Evolutionary conservation across 805 yeast genomes (phyloP).

Genomic region (Teunomyces tritomae): DNA sequence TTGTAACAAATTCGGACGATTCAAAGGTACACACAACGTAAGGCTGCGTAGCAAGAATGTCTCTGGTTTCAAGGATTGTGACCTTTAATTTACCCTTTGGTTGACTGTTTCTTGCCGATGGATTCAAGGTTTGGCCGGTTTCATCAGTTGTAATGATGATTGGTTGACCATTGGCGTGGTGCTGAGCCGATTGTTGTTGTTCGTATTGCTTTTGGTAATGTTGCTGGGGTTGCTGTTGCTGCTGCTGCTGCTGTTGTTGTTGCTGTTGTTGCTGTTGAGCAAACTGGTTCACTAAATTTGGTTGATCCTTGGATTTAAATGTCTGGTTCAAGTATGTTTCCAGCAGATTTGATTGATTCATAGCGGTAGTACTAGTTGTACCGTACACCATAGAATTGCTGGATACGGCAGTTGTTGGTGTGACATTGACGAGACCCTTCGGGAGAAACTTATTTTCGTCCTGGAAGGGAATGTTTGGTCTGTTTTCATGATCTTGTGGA

Average conservation of each 20-base stretch:
- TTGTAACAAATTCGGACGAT: slow-evolving; percentile 84
- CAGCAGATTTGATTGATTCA: slow-evolving; percentile 11
- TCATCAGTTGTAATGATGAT: slow-evolving; percentile 42
- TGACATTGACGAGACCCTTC: slow-evolving; percentile 34
- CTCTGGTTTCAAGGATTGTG: slow-evolving; percentile 75
- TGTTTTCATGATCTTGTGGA: not conserved
- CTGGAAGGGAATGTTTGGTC: slow-evolving; percentile 1
- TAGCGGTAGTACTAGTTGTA: slow-evolving; percentile 43
- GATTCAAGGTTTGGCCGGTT: slow-evolving; percentile 31
- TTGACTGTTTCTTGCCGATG: slow-evolving; percentile 27
- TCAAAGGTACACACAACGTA: slow-evolving; percentile 91
- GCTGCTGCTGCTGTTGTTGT: slow-evolving; percentile 13
- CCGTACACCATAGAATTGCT: slow-evolving; percentile 66
- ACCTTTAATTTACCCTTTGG: slow-evolving; percentile 85
- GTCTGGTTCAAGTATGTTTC: slow-evolving; percentile 25
- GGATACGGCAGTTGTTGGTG: slow-evolving; percentile 70
- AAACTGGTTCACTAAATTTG: slow-evolving; percentile 7
- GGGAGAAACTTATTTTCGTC: slow-evolving; percentile 28
- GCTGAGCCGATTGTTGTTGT: slow-evolving; percentile 7
- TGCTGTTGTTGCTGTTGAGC: not conserved
- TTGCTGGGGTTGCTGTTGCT: slow-evolving; percentile 13
- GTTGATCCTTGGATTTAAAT: slow-evolving; percentile 15
- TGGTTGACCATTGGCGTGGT: slow-evolving; percentile 17
- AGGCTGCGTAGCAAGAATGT: slow-evolving; percentile 66
- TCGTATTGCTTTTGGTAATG: slow-evolving; percentile 9